Evolutionary conservation across 1,284 basidiomycete species (phyloP).

Genomic region (Xerocomus nothofagi): DNA sequence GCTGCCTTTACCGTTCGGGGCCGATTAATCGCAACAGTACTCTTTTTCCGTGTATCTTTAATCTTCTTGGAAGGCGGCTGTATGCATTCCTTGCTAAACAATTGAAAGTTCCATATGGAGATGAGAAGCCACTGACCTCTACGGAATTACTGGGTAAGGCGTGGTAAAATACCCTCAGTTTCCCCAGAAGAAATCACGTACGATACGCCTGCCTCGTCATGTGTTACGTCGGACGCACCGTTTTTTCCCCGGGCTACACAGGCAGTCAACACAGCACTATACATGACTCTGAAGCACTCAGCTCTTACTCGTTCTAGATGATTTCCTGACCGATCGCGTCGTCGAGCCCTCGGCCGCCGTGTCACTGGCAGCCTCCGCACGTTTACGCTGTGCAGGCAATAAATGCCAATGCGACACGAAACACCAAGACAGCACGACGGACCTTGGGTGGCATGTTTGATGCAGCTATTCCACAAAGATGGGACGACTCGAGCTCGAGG

Average conservation of each 20-base stretch:
- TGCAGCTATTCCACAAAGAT: neutral
- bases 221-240: conserved; percentile 5
- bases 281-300: conserved; percentile 3
- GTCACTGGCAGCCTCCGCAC: conserved; percentile 32
- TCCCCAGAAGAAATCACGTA: conserved; percentile 21
- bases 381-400: conserved; percentile 41
- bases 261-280: conserved; percentile 1
- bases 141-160: conserved; percentile 9
- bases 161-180: conserved; percentile 6
- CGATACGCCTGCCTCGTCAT: conserved; percentile 14
- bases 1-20: conserved; percentile 13
- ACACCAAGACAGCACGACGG: conserved; percentile 8
- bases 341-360: conserved; percentile 28
- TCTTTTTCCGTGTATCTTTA: conserved; percentile 32
- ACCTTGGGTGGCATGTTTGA: conserved; percentile 45
- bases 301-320: conserved; percentile 38
- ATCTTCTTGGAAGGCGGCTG: conserved; percentile 39
- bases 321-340: conserved; percentile 50
- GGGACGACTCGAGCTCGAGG: neutral
- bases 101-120: neutral
- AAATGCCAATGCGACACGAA: neutral
- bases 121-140: conserved; percentile 23
- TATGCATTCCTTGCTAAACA: neutral
- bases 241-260: conserved; percentile 21
- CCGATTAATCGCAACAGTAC: conserved; percentile 25